Evolutionary conservation across 768 basidiomycete species (phyloP), one percentile per base, ranked within the genome.

Genomic region (Lactarius pseudohatsudake): DNA sequence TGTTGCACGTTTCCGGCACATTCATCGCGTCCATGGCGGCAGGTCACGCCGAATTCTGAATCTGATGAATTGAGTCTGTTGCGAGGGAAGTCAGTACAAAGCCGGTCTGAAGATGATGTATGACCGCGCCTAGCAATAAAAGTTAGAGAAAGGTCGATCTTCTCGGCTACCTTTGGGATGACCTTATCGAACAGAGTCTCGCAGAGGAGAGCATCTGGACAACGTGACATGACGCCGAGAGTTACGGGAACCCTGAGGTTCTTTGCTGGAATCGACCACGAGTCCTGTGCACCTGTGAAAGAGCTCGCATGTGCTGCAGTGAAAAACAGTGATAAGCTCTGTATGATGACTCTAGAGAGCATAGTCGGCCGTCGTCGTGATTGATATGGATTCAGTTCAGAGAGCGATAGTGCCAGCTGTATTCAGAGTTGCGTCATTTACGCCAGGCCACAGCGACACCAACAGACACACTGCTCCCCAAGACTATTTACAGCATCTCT

Each of bases 1-100:
- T 97, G 88, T 66, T 97, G 91, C 20, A 94, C 85, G 77, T 96
- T 94, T 53, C 92, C 95, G 16, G 85, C 85, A 72, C 95, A 97
- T 76, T 98, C 95, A 61, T 82, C 76, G 5, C 79, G 78, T 20
- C 94, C 94, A 73, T 96, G 94, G 80, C 82, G 82, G 77, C 95
- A 97, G 40, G 78, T 83, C 36, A 90, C 85, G n/a, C 94, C 94
- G 73, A 88, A 92, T 57, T 80, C 79, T n/a, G 84, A 77, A 32
- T 90, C 87, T 7, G 84, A 82, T n/a, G 80, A 65, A 73, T 93
- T 85, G 32, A 85, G 72, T 63, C 91, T 93, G 70, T 40, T 59
- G 47, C 6, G 4, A 41, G 57, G 58, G 6, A 30, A 22, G 55
- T 22, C 58, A 47, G 40, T 18, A 60, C 11, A 16, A 50, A n/a